Evolutionary conservation across 73 alveolate species (phyloP).

Genomic region (Stentor coeruleus): DNA sequence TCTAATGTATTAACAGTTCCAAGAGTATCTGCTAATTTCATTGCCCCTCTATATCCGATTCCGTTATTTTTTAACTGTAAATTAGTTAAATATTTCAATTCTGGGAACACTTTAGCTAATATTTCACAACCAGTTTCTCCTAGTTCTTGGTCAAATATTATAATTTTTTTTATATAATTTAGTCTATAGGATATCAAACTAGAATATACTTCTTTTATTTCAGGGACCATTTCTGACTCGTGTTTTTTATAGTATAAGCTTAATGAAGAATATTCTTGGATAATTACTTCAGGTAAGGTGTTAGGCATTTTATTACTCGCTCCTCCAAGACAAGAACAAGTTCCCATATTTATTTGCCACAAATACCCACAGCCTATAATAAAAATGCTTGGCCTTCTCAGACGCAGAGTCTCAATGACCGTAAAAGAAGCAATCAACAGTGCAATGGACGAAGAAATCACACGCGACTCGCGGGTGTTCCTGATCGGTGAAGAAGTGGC

Average conservation of each 20-base stretch:
- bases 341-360: too few relatives aligned
- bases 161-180: not conserved
- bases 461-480: constrained; percentile 78
- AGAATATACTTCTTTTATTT: not conserved
- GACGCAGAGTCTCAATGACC: constrained; percentile 44
- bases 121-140: not conserved
- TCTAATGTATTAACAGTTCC: not conserved
- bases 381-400: not conserved
- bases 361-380: too few relatives aligned
- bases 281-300: too few relatives aligned
- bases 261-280: not conserved
- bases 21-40: not conserved
- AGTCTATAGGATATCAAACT: not conserved
- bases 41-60: not conserved
- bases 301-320: too few relatives aligned
- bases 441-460: constrained; percentile 88
- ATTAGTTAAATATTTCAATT: not conserved
- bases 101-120: not conserved
- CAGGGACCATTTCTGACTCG: not conserved
- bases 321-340: too few relatives aligned
- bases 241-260: not conserved
- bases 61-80: not conserved
- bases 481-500: constrained; percentile 91
- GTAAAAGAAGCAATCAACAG: constrained; percentile 81
- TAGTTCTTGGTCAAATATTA: not conserved